phyloP scores from a whole-genome alignment of 1,139 yeast species.

The Kodamaea plutei region DNA sequence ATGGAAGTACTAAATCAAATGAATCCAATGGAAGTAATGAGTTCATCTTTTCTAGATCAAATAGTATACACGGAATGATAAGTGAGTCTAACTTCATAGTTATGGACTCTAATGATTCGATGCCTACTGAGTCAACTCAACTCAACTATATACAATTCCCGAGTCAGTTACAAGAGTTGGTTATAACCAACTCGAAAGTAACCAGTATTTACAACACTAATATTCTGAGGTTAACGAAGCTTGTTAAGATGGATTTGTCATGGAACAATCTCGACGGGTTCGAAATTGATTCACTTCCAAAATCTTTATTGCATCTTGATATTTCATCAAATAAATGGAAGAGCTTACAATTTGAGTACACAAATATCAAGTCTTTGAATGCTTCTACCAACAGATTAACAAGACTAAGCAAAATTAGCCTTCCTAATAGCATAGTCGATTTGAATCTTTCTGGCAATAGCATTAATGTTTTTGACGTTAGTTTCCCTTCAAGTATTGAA shows the following conservation, averaged over 20 bases:
- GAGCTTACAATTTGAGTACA: slow-evolving; percentile 1
- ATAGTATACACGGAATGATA: too few species aligned
- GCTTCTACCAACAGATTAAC: slow-evolving; percentile 2
- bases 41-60: too few species aligned
- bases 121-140: too few species aligned
- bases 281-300: slow-evolving; percentile 1
- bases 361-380: not conserved
- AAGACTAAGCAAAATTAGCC: not conserved
- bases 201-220: not conserved
- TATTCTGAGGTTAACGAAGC: not conserved
- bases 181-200: not conserved
- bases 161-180: not conserved
- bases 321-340: slow-evolving; percentile 1
- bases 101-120: too few species aligned
- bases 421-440: not conserved
- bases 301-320: not conserved
- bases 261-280: slow-evolving; percentile 3
- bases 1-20: too few species aligned
- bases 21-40: too few species aligned
- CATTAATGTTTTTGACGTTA: slow-evolving; percentile 1
- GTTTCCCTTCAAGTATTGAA: slow-evolving; percentile 1
- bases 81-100: too few species aligned
- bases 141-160: too few species aligned
- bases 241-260: slow-evolving; percentile 1
- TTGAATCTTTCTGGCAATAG: slow-evolving; percentile 1